Evolutionary conservation across 2,329 filamentous ascomycete species (phyloP).

Genomic region (Cadophora gregata): DNA sequence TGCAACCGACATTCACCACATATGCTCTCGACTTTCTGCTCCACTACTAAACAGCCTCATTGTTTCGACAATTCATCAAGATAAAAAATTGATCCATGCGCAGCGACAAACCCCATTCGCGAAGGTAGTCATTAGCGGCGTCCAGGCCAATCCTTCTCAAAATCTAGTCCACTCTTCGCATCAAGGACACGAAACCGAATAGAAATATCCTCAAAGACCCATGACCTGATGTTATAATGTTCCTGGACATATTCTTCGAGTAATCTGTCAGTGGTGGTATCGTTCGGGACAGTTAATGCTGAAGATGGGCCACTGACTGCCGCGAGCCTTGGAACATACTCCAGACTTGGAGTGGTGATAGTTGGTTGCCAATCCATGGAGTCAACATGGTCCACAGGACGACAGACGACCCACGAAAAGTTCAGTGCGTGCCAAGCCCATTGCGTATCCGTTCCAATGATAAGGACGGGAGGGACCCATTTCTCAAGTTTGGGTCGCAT

Average conservation of each 20-base stretch:
- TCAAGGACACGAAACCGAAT: no score
- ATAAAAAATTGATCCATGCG: no score
- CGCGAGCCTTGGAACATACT: neutral
- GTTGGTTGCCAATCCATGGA: slow-evolving; percentile 15
- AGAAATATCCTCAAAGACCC: slow-evolving; percentile 2
- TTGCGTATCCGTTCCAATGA: slow-evolving; percentile 6
- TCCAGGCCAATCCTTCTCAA: neutral
- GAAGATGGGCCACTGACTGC: neutral
- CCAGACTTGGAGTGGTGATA: slow-evolving; percentile 2
- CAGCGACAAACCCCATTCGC: no score
- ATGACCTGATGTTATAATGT: neutral
- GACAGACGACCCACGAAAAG: no score
- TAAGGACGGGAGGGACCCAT: slow-evolving; percentile 14
- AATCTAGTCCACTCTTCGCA: no score
- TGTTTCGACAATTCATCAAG: no score
- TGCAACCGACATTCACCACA: no score
- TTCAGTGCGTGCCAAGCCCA: neutral
- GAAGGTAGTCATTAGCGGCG: neutral
- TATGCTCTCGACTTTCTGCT: no score
- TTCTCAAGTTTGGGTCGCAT: slow-evolving; percentile 5
- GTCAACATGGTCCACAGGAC: neutral
- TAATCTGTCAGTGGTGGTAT: no score
- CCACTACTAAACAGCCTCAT: no score
- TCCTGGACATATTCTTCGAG: neutral
- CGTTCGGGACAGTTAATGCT: neutral